phyloP scores from a whole-genome alignment of 2,329 filamentous ascomycete species.

The Ploettnerulaceae sp. region DNA sequence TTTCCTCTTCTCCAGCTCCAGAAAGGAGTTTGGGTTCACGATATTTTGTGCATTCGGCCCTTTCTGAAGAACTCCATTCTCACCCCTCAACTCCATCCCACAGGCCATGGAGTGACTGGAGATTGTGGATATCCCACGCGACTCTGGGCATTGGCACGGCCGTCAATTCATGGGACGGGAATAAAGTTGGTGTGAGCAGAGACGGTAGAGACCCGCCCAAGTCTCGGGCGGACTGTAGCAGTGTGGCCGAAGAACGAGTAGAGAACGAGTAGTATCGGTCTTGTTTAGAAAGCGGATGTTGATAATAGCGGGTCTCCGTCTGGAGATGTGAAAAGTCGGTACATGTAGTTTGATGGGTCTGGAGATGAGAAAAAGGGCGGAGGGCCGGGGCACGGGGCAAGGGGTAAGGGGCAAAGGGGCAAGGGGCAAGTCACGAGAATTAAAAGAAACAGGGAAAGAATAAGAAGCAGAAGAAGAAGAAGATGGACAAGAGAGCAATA shows the following conservation, averaged over 20 bases:
- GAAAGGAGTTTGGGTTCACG: too few relatives aligned
- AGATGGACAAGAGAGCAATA: too few relatives aligned
- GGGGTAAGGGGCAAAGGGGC: too few relatives aligned
- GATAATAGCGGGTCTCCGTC: too few relatives aligned
- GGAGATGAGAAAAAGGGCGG: constrained; percentile 1
- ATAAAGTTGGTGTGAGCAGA: too few relatives aligned
- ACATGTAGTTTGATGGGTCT: constrained; percentile 8
- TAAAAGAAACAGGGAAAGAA: too few relatives aligned
- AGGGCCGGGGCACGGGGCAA: neutral
- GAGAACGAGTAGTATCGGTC: neutral
- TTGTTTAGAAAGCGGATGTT: too few relatives aligned
- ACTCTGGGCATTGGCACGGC: too few relatives aligned
- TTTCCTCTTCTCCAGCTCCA: neutral
- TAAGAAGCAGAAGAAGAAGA: too few relatives aligned
- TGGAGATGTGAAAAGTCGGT: neutral
- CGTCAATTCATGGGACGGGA: too few relatives aligned
- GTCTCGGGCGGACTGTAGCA: constrained; percentile 12
- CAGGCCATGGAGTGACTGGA: neutral
- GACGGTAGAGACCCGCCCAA: constrained; percentile 13
- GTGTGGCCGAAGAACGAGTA: constrained; percentile 6
- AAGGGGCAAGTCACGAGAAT: neutral
- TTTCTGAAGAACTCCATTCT: constrained; percentile 11
- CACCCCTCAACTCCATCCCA: constrained; percentile 12
- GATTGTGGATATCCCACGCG: constrained; percentile 3
- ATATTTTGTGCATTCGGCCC: constrained; percentile 10